A percentile compares a stretch with the other conserved stretches of the same genome.
These are phyloP conservation scores for Medicago lupulina DNA, from an alignment of 306 rosid species.

Conservation along the genomic window DNA sequence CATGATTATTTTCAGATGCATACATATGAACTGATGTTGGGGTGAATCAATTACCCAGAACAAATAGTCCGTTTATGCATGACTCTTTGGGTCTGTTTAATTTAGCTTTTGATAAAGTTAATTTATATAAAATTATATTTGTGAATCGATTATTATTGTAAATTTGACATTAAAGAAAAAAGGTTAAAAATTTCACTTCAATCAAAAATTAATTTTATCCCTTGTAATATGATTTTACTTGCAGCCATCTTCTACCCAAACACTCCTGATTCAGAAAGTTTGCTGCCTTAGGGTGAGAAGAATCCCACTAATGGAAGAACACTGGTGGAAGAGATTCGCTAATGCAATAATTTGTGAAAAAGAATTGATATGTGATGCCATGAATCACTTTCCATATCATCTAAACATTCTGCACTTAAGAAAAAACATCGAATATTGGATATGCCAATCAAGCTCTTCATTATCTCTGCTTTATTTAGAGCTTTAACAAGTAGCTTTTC, in stretches of 20 bases:
- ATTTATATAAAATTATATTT: too few relatives aligned
- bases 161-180: neutral
- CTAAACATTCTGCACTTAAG: neutral
- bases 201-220: neutral
- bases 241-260: neutral
- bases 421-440: slow-evolving; percentile 21
- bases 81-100: too few relatives aligned
- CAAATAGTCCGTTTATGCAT: too few relatives aligned
- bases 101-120: too few relatives aligned
- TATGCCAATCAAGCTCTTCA: neutral
- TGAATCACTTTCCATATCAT: slow-evolving; percentile 13
- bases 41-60: too few relatives aligned
- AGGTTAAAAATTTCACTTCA: neutral
- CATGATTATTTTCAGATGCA: too few relatives aligned
- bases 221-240: neutral
- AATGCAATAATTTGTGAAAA: slow-evolving; percentile 4
- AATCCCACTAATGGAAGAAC: neutral
- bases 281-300: neutral
- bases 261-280: neutral
- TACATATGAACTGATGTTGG: too few relatives aligned
- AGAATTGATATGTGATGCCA: slow-evolving; percentile 18
- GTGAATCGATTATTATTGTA: too few relatives aligned
- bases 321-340: neutral
- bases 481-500: slow-evolving; percentile 19
- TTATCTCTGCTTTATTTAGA: slow-evolving; percentile 3